Base-by-base conservation (phyloP, 345 rosid species). In the Eucalyptus urophylla region DNA sequence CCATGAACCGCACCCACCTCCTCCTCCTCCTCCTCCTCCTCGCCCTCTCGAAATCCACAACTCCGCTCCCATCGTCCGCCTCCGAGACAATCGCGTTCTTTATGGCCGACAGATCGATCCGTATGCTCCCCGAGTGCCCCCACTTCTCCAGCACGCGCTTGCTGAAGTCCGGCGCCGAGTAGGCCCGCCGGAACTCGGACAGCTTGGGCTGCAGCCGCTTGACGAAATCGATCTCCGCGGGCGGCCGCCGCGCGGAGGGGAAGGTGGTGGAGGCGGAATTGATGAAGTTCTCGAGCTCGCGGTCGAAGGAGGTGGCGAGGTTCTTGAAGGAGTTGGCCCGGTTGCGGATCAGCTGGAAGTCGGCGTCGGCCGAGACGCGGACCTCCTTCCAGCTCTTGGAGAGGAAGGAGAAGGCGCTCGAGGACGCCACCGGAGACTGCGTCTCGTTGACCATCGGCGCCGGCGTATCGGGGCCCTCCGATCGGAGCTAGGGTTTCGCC, bases 351-450 rank as follows among this genome's bases (percentile, higher is more conserved):
- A 97, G 91, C 91, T 93, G 98, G 89, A 98, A 91, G 91, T 98
- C 99, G 86, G 99, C 99, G 91, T 95, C 99, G 8, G 99, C 98
- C 19, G 99, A 98, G 91, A 97, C 95, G 7, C 96, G 93, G 62
- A 98, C 99, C 91, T 97, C 99, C 44, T 96, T 92, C 99, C 97
- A 98, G 47, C 99, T 97, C 92, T 92, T 95, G 22, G 99, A 95
- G 5, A 97, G 88, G 89, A 97, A 94, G 24, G 99, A 95, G 88
- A 98, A 95, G 67, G 99, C 96, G 88, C 88, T 95, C 58, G 95
- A 90, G 19, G 94, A 88, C 76, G 92, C 88, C 67, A 91, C 88
- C 90, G 95, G 90, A 40, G 93, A 86, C 86, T 87, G 92, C 60
- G 76, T 56, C 50, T 89, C 94, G 89, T 90, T 90, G 4, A 90